A percentile compares a stretch with the other conserved stretches of the same genome.
These are phyloP conservation scores for Wallacemonas sp. DNA, from an alignment of 208 protist genomes.

Conservation along the genomic window DNA sequence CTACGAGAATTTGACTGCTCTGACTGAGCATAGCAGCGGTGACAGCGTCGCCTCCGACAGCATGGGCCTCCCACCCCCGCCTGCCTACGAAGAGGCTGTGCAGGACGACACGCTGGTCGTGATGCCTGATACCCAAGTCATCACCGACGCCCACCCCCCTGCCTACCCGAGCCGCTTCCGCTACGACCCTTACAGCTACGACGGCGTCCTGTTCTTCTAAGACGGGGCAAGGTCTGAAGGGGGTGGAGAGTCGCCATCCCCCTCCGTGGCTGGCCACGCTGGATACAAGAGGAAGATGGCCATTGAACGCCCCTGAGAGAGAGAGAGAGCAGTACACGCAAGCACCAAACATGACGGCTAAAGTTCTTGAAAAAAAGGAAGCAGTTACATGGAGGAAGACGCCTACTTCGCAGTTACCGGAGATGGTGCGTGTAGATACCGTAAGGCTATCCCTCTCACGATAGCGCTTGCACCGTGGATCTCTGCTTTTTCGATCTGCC, in stretches of 20 bases:
- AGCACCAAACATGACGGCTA: too few relatives aligned
- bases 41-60: constrained; percentile 6
- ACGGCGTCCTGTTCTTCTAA: constrained; percentile 58
- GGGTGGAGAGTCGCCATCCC: too few relatives aligned
- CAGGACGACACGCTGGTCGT: constrained; percentile 36
- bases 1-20: constrained; percentile 15
- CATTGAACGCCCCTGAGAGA: too few relatives aligned
- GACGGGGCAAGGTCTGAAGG: too few relatives aligned
- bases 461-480: not conserved
- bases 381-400: too few relatives aligned
- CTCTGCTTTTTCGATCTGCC: not conserved
- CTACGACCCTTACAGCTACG: constrained; percentile 86
- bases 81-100: constrained; percentile 63
- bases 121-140: constrained; percentile 8
- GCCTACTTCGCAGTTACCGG: too few relatives aligned
- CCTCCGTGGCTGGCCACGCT: too few relatives aligned
- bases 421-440: too few relatives aligned
- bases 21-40: constrained; percentile 3
- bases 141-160: constrained; percentile 35
- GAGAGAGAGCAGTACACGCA: too few relatives aligned
- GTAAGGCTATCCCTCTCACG: too few relatives aligned
- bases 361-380: too few relatives aligned
- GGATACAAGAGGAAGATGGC: too few relatives aligned
- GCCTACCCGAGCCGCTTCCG: constrained; percentile 84
- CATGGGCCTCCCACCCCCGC: constrained; percentile 43